Evolutionary conservation across 345 rosid genomes (phyloP).

Genomic region (Euphorbia peplus): DNA sequence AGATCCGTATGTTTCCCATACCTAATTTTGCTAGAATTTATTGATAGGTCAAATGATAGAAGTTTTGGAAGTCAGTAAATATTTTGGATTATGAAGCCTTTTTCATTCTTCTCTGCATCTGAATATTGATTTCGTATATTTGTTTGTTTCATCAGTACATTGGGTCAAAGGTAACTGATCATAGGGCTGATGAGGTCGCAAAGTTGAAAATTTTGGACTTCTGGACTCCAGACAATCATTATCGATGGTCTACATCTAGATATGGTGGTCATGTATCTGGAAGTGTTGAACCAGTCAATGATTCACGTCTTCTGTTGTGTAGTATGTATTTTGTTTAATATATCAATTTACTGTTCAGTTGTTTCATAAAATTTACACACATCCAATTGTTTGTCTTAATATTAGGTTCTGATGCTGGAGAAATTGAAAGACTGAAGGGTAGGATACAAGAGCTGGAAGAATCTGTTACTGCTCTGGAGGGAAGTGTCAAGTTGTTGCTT

Average conservation of each 20-base stretch:
- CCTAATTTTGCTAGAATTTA: conserved; percentile 6
- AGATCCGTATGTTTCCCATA: conserved; percentile 50
- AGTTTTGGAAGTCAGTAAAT: conserved; percentile 7
- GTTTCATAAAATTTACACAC: conserved; percentile 2
- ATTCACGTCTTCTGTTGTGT: conserved; percentile 67
- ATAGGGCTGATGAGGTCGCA: conserved; percentile 74
- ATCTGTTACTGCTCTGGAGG: conserved; percentile 40
- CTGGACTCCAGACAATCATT: conserved; percentile 95
- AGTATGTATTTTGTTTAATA: conserved; percentile 35
- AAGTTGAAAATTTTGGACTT: conserved; percentile 64
- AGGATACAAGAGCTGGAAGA: conserved; percentile 64
- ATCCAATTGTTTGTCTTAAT: neutral
- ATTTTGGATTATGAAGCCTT: neutral
- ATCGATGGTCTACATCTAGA: conserved; percentile 81
- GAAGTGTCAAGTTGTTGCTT: conserved; percentile 40
- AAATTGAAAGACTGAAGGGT: conserved; percentile 57
- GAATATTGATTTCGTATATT: conserved; percentile 1
- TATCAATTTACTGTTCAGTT: neutral
- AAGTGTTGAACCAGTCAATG: conserved; percentile 63
- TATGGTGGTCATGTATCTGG: conserved; percentile 78
- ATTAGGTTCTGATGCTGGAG: conserved; percentile 65
- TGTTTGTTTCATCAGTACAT: conserved; percentile 48
- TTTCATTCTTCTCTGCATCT: neutral
- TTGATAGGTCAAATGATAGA: neutral
- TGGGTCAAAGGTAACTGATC: conserved; percentile 77